Conservation (phyloP, 306 rosid species). For the Prosopis cineraria region DNA sequence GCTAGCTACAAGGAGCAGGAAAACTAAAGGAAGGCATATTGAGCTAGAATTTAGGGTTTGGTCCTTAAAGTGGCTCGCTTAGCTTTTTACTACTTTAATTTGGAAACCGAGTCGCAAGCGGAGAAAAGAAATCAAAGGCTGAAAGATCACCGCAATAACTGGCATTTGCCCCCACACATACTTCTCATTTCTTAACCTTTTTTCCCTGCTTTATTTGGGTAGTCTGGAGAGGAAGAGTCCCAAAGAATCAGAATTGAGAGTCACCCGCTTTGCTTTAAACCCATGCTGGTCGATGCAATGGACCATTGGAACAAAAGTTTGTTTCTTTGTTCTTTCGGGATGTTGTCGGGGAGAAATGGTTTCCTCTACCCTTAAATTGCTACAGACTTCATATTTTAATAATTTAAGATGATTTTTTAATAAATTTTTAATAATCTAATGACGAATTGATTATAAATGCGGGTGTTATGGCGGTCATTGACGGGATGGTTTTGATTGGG, state of each 20-base stretch:
- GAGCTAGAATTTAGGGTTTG: constrained; percentile 2
- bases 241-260: background rate
- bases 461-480: background rate
- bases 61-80: background rate
- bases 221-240: background rate
- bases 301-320: background rate
- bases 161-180: background rate
- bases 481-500: background rate
- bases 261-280: background rate
- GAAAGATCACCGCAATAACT: background rate
- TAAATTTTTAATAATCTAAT: background rate
- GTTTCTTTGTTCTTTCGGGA: background rate
- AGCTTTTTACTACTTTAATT: background rate
- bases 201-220: background rate
- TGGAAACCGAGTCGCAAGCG: background rate
- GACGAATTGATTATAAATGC: background rate
- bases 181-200: background rate
- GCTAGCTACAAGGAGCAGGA: background rate
- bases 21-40: background rate
- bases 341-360: background rate
- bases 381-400: background rate
- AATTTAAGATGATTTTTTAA: background rate
- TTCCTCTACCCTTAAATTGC: background rate
- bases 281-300: background rate
- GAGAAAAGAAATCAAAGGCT: background rate